Conservation (phyloP, 2,329 filamentous ascomycete species). For the Fusarium xyrophilum region DNA sequence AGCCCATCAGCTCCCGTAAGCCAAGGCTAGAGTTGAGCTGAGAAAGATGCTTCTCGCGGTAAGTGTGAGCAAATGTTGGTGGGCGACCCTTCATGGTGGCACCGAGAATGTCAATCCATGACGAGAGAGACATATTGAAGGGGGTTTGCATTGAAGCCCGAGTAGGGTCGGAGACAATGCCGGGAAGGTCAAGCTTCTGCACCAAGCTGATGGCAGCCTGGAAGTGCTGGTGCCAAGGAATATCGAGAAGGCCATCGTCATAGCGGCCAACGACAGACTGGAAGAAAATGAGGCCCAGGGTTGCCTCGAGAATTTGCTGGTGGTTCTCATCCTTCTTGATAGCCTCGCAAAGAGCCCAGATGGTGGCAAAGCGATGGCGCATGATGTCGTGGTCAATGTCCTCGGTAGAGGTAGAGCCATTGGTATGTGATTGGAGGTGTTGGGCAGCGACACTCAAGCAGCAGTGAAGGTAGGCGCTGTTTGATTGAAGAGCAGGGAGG, state of each 20-base stretch:
- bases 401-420: constrained; percentile 67
- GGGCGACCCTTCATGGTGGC: constrained; percentile 88
- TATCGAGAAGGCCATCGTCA: constrained; percentile 85
- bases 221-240: constrained; percentile 97
- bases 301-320: constrained; percentile 87
- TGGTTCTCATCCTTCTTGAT: constrained; percentile 83
- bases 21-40: constrained; percentile 67
- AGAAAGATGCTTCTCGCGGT: constrained; percentile 90
- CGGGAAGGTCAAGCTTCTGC: constrained; percentile 80
- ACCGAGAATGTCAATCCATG: constrained; percentile 97
- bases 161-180: constrained; percentile 66
- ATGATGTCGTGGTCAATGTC: constrained; percentile 90
- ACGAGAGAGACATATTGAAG: constrained; percentile 93
- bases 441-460: constrained; percentile 92
- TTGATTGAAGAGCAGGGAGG: constrained; percentile 85
- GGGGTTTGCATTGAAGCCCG: constrained; percentile 66
- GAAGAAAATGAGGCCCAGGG: constrained; percentile 94
- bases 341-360: constrained; percentile 83
- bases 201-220: constrained; percentile 87
- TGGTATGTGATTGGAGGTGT: constrained; percentile 79
- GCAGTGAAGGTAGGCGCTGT: constrained; percentile 94
- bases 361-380: constrained; percentile 87
- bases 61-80: constrained; percentile 91
- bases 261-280: constrained; percentile 88
- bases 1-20: constrained; percentile 93